A percentile compares a stretch with the other conserved stretches of the same genome.
Conservation (phyloP, 1,284 basidiomycete species). For the Pholiota adiposa region DNA sequence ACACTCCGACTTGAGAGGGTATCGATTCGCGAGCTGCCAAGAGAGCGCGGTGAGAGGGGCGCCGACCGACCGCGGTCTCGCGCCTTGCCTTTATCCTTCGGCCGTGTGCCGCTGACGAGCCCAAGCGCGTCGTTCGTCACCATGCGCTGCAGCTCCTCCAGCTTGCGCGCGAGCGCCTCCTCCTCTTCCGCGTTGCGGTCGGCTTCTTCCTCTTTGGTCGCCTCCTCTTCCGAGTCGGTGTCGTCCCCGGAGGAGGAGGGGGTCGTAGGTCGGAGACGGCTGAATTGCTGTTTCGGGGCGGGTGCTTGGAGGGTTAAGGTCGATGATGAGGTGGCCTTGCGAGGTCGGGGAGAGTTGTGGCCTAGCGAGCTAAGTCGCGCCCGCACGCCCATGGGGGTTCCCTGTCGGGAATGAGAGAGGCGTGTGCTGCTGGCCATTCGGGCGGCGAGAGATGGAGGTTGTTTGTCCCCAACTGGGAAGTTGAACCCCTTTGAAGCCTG, state of each 20-base stretch:
- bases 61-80: constrained; percentile 50
- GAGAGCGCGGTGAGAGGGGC: constrained; percentile 41
- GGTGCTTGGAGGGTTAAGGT: constrained; percentile 63
- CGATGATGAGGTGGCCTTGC: constrained; percentile 65
- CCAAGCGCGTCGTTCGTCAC: constrained; percentile 76
- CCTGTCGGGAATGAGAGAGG: constrained; percentile 41
- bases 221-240: constrained; percentile 61
- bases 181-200: constrained; percentile 69
- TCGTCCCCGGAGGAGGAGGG: constrained; percentile 53
- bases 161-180: constrained; percentile 64
- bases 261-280: constrained; percentile 44
- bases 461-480: constrained; percentile 29
- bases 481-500: constrained; percentile 37
- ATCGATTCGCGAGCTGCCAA: constrained; percentile 38
- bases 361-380: constrained; percentile 72
- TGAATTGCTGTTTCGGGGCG: constrained; percentile 38
- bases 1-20: constrained; percentile 52
- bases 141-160: constrained; percentile 66
- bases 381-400: constrained; percentile 63
- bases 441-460: constrained; percentile 25
- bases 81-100: constrained; percentile 37
- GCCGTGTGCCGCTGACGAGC: constrained; percentile 57
- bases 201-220: constrained; percentile 65
- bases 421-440: constrained; percentile 36
- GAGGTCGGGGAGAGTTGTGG: constrained; percentile 48